Base-by-base conservation (phyloP, 345 rosid species). In the Laguncularia racemosa region DNA sequence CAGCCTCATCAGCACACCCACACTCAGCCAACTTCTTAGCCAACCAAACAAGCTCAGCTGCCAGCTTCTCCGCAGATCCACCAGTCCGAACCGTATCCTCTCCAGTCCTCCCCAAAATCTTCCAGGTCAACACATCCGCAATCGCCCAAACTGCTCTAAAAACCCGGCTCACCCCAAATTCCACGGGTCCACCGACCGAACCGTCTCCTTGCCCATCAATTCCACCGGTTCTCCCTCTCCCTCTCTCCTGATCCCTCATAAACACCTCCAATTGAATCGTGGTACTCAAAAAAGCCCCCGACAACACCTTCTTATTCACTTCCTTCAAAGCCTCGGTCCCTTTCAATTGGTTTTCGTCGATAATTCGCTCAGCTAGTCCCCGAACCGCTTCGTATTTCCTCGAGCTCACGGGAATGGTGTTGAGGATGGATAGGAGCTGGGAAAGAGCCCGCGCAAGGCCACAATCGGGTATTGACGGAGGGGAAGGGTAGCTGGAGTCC, bases 1-100 rank as follows among this genome's bases (percentile, higher is more conserved):
- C 83, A 14, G 98, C 96, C 50, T 88, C 96, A 59, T 85, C 85
- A 18, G 51, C 88, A 21, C 74, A 82, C 21, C 90, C 92, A 59
- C 83, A 88, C 53, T 40, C 81, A 48, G 60, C 71, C 84, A 91
- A 46, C 58, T 88, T 88, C 81, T 84, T 80, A 43, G 79, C 76
- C 75, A 91, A 62, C 98, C 98, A 91, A 40, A 85, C 74, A 65
- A 91, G 59, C 74, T 91, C 98, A 14, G 92, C 90, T 45, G 96
- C 96, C 48, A 85, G 69, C 60, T 88, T 91, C 79, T 88, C 95
- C 45, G 77, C 80, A 60, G 73, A 69, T 23, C 50, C 58, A 28
- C 73, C 73, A 0, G 73, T 70, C 49, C 71, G 71, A 56, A 63
- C 57, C 66, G 53, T 44, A 54, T 65, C 78, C 38, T 76, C 88